These are phyloP conservation scores for Didymella segeticola DNA, from an alignment of 2,329 filamentous ascomycete species.

Conservation along the genomic window DNA sequence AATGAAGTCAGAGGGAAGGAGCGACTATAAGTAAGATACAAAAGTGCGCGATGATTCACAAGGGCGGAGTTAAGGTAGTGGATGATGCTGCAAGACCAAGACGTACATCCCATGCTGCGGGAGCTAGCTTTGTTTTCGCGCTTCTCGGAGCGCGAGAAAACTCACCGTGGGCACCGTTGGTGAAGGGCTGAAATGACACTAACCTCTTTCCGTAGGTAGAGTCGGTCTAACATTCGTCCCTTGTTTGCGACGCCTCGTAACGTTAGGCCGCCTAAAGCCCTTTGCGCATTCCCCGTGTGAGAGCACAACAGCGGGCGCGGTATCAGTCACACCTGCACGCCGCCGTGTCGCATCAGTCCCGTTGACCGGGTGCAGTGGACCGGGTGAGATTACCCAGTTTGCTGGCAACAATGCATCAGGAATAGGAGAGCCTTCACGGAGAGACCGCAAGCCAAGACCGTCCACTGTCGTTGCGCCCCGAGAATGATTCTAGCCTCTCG, in stretches of 20 bases:
- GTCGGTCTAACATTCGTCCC: constrained; percentile 18
- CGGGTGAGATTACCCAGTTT: constrained; percentile 1
- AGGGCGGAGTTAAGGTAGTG: constrained; percentile 16
- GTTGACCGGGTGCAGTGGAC: constrained; percentile 7
- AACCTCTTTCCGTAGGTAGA: constrained; percentile 1
- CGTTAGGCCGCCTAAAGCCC: neutral
- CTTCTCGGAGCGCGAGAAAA: constrained; percentile 9
- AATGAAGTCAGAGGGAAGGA: constrained; percentile 15
- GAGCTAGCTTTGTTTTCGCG: constrained; percentile 14
- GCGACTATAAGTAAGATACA: constrained; percentile 23
- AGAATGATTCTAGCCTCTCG: constrained; percentile 2
- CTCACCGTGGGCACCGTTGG: constrained; percentile 7
- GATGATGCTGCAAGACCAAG: constrained; percentile 16
- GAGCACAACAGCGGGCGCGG: constrained; percentile 5
- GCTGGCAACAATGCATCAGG: neutral
- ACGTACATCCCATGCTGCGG: constrained; percentile 11
- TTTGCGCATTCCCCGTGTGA: neutral
- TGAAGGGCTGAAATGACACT: constrained; percentile 12
- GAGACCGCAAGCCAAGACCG: constrained; percentile 11
- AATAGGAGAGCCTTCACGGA: constrained; percentile 5
- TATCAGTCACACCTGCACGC: constrained; percentile 1
- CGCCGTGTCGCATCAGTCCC: neutral
- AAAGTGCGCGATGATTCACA: constrained; percentile 13
- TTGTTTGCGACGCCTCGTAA: neutral
- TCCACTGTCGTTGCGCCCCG: constrained; percentile 10